Conservation (phyloP, 1,284 basidiomycete species). For the Polyporus tsugae region DNA sequence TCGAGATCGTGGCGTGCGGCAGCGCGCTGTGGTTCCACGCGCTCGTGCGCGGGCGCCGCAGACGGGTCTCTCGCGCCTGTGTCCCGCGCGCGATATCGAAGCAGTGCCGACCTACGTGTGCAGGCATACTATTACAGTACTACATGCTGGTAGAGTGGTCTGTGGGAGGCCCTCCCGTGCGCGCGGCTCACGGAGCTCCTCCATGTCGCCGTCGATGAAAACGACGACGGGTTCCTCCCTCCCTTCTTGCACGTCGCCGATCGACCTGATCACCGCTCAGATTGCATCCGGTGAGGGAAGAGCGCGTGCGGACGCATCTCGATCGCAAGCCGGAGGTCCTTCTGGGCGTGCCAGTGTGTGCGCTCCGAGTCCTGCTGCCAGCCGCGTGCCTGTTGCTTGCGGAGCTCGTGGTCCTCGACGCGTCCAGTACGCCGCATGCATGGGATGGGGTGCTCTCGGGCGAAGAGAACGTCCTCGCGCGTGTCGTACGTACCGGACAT, state of each 20-base stretch:
- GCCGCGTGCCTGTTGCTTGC: not conserved
- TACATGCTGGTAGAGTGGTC: not conserved
- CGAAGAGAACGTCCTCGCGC: not conserved
- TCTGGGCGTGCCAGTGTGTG: not conserved
- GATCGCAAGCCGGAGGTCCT: not conserved
- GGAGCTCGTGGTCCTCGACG: not conserved
- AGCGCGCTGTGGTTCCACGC: not conserved
- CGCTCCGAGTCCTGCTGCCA: not conserved
- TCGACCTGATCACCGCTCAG: not conserved
- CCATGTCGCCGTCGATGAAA: not conserved
- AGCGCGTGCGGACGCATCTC: not conserved
- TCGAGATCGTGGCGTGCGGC: not conserved
- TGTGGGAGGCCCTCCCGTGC: not conserved
- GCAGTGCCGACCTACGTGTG: not conserved
- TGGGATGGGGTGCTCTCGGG: not conserved
- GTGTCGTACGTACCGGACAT: not conserved
- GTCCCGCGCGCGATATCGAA: not conserved
- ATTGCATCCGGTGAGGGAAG: not conserved
- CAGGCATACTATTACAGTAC: no score
- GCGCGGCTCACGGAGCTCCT: not conserved
- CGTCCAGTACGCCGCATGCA: not conserved
- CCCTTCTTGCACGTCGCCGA: slow-evolving; percentile 1
- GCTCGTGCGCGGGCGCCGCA: not conserved
- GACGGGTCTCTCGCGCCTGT: not conserved
- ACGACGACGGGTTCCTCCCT: not conserved